Evolutionary conservation across 1,284 basidiomycete species (phyloP), one percentile per base, ranked within the genome.

Genomic region (Marasmius tenuissimus): DNA sequence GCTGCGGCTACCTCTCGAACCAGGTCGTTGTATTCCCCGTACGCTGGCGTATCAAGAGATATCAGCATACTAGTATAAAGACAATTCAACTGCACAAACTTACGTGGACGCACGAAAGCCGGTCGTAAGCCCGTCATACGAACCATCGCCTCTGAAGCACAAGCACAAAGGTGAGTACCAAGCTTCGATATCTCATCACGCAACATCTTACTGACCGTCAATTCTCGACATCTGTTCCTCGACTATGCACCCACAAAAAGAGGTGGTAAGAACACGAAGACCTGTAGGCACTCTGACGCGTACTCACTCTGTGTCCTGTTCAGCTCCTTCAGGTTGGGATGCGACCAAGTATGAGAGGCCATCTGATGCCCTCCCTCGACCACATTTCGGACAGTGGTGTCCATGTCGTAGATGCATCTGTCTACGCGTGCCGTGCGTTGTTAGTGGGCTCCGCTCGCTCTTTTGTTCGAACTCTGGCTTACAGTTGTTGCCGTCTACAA

Each of bases 401-500:
- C 35, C 55, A 45, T 12, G 22, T 48, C 45, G 39, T 57, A 57
- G 39, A 57, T 57, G 38, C 55, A 57, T 6, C n/a, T 22, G 38
- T n/a, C 40, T 42, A 42, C 11, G n/a, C 11, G 6, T n/a, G 11
- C 40, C 9, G 39, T 40, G n/a, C n/a, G n/a, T n/a, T 42, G 40
- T 42, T 42, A 42, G 40, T 12, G 11, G 12, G 11, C 2, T 42
- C 40, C 6, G 12, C n/a, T 42, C 12, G n/a, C n/a, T 12, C n/a
- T n/a, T 12, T 42, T 12, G n/a, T n/a, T 42, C 40, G 40, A 12
- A 12, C n/a, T 12, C n/a, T 12, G n/a, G 40, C 40, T 42, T 12
- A 42, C 55, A 57, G 39, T 57, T 57, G 55, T 57, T 57, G 3
- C 55, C 55, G 16, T 54, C 52, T 54, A 49, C 11, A n/a, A 52